Evolutionary conservation across 306 rosid genomes (phyloP).

Genomic region (Cotoneaster glaucophyllus): DNA sequence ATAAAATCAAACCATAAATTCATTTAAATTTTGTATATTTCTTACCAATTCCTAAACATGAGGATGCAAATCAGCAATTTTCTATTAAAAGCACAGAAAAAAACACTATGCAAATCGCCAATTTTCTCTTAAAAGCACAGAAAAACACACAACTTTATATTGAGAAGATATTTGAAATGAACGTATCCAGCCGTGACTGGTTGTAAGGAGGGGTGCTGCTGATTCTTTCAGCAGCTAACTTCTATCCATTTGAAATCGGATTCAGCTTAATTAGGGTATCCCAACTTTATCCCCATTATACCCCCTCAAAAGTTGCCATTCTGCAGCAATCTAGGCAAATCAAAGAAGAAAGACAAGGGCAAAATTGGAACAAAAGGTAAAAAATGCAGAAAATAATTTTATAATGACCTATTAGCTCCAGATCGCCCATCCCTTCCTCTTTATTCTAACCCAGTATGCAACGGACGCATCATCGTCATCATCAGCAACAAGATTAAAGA

Average conservation of each 20-base stretch:
- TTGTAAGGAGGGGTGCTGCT: too few relatives aligned
- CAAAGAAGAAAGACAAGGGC: neutral
- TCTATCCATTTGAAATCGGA: neutral
- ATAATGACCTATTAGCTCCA: neutral
- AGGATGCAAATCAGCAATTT: neutral
- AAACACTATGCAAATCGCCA: neutral
- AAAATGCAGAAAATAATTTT: neutral
- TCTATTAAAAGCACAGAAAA: neutral
- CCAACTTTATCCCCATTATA: neutral
- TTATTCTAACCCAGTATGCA: conserved; percentile 30
- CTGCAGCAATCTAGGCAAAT: neutral
- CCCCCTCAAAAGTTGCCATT: neutral
- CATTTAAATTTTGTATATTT: neutral
- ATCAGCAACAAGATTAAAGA: conserved; percentile 31
- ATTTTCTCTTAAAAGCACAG: neutral
- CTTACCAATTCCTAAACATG: neutral
- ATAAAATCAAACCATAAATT: neutral
- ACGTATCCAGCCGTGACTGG: too few relatives aligned
- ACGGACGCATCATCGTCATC: conserved; percentile 50
- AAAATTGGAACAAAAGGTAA: neutral
- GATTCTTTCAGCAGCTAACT: too few relatives aligned
- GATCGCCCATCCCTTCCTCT: conserved; percentile 39
- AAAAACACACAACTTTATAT: neutral
- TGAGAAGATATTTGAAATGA: neutral
- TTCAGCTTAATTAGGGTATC: neutral